These are phyloP conservation scores for Glomus cerebriforme DNA, from an alignment of 192 early-diverging fungal genomes.

Conservation along the genomic window DNA sequence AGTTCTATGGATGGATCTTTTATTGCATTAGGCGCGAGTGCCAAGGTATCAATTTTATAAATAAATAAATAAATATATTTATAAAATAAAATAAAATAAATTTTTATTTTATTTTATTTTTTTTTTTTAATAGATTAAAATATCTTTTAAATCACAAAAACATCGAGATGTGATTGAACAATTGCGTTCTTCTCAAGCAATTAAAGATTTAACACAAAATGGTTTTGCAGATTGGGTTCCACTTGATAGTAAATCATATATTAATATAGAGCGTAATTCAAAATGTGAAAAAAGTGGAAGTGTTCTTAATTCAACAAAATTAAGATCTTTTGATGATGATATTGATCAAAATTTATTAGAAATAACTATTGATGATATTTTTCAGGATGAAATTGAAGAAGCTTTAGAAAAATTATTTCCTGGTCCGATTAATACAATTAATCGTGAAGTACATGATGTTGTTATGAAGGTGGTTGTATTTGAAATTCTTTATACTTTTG, in stretches of 20 bases:
- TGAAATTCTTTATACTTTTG: not conserved
- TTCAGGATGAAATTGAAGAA: not conserved
- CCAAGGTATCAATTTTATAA: not conserved
- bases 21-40: not conserved
- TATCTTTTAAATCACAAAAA: not conserved
- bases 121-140: slow-evolving; percentile 10
- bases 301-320: not conserved
- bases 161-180: slow-evolving; percentile 6
- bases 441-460: slow-evolving; percentile 8
- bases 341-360: not conserved
- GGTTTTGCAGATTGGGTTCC: slow-evolving; percentile 27
- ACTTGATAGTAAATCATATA: slow-evolving; percentile 3
- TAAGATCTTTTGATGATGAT: slow-evolving; percentile 5
- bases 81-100: too few species aligned
- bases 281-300: not conserved
- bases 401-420: slow-evolving; percentile 20
- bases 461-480: not conserved
- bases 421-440: not conserved
- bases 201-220: slow-evolving; percentile 3
- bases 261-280: not conserved
- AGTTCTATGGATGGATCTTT: slow-evolving; percentile 1
- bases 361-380: not conserved
- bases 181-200: not conserved
- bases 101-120: too few species aligned
- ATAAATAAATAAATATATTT: too few species aligned